Percentiles rank a stretch among this genome's conserved stretches.
phyloP scores from a whole-genome alignment of 1,284 basidiomycete species.

The Phlebopus sp. region DNA sequence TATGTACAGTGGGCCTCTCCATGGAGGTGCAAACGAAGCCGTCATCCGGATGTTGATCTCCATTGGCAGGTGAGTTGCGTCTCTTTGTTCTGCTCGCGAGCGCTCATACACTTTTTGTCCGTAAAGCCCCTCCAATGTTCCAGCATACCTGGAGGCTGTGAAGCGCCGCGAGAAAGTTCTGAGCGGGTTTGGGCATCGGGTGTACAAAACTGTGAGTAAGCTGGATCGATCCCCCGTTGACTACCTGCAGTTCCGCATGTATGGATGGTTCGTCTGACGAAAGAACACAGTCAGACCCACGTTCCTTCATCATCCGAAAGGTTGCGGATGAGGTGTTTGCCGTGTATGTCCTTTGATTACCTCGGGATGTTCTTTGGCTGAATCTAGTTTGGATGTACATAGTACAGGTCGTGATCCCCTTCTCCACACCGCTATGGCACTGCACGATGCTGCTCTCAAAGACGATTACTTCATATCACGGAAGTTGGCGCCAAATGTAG shows the following conservation, averaged over 20 bases:
- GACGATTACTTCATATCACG: constrained; percentile 83
- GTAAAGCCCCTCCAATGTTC: constrained; percentile 75
- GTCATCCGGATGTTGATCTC: constrained; percentile 88
- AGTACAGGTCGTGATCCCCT: constrained; percentile 81
- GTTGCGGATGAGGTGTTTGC: constrained; percentile 86
- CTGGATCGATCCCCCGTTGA: not conserved
- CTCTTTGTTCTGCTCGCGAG: not conserved
- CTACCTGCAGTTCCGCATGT: too few relatives aligned
- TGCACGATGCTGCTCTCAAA: constrained; percentile 84
- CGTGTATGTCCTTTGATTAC: constrained; percentile 47
- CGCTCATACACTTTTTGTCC: not conserved
- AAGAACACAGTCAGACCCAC: constrained; percentile 67
- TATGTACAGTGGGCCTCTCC: constrained; percentile 67
- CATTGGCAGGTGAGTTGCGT: constrained; percentile 64
- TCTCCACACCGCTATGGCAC: constrained; percentile 81
- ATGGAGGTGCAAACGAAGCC: constrained; percentile 85
- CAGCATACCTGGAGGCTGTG: constrained; percentile 79
- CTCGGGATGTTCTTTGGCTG: not conserved
- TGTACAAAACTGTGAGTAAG: constrained; percentile 73
- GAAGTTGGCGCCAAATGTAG: constrained; percentile 77
- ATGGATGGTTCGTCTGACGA: not conserved
- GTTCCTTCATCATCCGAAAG: constrained; percentile 84
- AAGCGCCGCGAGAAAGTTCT: constrained; percentile 83
- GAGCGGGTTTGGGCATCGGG: constrained; percentile 83
- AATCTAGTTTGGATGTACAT: constrained; percentile 5